Base-by-base conservation (phyloP, 257 asterid species). In the Solanum appendiculatum region DNA sequence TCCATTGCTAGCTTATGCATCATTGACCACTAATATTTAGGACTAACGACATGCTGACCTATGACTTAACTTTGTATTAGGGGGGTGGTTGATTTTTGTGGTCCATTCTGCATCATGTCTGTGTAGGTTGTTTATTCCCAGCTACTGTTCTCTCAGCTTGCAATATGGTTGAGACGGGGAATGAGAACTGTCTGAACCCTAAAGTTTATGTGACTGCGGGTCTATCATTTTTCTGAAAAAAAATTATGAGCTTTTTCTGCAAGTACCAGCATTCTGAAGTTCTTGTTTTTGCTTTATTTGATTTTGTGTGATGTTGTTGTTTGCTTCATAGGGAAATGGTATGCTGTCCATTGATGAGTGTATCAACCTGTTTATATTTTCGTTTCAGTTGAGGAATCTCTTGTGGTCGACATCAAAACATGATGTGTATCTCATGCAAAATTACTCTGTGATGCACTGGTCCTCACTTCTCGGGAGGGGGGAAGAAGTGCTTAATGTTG, bases 361-460 rank as follows among this genome's bases (percentile, higher is more conserved):
- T 27, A 80, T 46, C 68, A 48, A 46, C 66, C 42, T 8, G 20
- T 10, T 80, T 31, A 27, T 80, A 84, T 68, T 9, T 86, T 44
- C 82, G 36, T 89, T 90, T 89, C 94, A 96, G 99, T 92, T 96
- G 89, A 92, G 99, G 89, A 95, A 94, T 88, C 94, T 96, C 63
- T 63, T 96, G 18, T 93, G 96, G 93, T 95, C 98, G 27, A 94
- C 98, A 84, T 95, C 99, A 70, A 97, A 97, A 87, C 98, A 97
- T 70, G 99, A 97, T 83, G 98, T 94, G 10, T 97, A 97, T 87
- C 93, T 97, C 86, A 92, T 94, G 91, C 98, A 95, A 89, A 94
- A 94, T 89, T 92, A 97, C 91, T 94, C 99, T 1, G 87, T 97
- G 82, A 91, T 94, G 98, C 98, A 97, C 89, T 97, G 99, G 99